phyloP scores from a whole-genome alignment of 2,329 filamentous ascomycete species.

The Amauroascus niger region DNA sequence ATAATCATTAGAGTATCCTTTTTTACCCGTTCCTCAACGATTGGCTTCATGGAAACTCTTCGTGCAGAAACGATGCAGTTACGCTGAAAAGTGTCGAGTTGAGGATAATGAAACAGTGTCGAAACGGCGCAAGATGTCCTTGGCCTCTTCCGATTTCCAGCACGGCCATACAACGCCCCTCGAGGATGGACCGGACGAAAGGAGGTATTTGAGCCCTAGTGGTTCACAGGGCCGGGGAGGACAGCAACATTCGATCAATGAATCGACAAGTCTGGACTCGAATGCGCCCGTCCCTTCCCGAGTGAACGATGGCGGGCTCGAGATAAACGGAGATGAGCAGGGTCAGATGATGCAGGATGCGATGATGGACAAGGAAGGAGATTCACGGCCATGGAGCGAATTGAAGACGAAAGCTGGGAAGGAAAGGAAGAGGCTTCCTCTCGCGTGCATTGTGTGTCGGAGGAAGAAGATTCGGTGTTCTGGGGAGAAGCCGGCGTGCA shows the following conservation, averaged over 20 bases:
- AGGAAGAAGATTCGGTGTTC: conserved; percentile 98
- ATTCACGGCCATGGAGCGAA: conserved; percentile 64
- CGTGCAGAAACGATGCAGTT: not conserved
- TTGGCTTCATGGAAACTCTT: not conserved
- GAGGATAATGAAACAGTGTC: not conserved
- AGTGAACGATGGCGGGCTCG: not conserved
- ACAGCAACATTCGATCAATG: not conserved
- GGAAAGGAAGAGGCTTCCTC: conserved; percentile 80
- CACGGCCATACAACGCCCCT: not conserved
- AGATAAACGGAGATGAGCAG: not conserved
- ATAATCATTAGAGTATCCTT: not conserved
- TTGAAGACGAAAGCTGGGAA: conserved; percentile 89
- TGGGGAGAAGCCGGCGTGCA: conserved; percentile 94
- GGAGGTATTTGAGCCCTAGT: not conserved
- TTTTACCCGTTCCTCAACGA: not conserved
- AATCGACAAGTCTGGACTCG: not conserved
- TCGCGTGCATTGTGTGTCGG: conserved; percentile 91
- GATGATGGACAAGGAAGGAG: conserved; percentile 48
- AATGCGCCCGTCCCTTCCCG: not conserved
- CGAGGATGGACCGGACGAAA: not conserved
- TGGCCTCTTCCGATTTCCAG: not conserved
- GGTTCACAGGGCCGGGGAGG: not conserved
- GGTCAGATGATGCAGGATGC: conserved; percentile 2
- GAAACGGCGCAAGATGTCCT: not conserved
- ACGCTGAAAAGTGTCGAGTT: not conserved